Conservation (phyloP, 1,284 basidiomycete species). For the Testicularia cyperi region DNA sequence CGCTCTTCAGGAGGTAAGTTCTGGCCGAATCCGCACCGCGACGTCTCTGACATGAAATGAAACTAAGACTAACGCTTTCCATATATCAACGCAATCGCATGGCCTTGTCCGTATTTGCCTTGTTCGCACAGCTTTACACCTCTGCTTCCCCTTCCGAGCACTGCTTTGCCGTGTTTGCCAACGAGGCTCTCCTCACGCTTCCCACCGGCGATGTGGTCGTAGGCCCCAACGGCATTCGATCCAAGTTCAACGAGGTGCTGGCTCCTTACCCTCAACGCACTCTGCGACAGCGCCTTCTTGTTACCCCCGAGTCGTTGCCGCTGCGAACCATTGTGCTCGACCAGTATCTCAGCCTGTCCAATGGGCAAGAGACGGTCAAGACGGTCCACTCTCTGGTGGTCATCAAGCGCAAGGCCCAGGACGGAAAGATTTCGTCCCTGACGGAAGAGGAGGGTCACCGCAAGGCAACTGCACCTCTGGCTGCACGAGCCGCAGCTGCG, state of each 20-base stretch:
- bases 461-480: slow-evolving; percentile 53
- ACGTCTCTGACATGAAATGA: too few relatives aligned
- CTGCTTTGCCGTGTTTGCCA: slow-evolving; percentile 40
- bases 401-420: slow-evolving; percentile 48
- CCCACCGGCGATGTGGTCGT: slow-evolving; percentile 54
- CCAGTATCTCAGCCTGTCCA: slow-evolving; percentile 33
- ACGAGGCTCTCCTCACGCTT: slow-evolving; percentile 52
- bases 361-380: slow-evolving; percentile 15
- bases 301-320: slow-evolving; percentile 53
- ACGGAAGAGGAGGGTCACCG: slow-evolving; percentile 57
- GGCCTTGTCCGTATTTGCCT: neutral
- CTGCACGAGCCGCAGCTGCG: slow-evolving; percentile 50
- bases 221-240: slow-evolving; percentile 31
- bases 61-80: slow-evolving; percentile 4
- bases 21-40: too few relatives aligned
- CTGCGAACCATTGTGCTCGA: slow-evolving; percentile 53
- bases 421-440: slow-evolving; percentile 50
- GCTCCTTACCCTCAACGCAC: slow-evolving; percentile 17
- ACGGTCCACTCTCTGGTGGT: slow-evolving; percentile 51
- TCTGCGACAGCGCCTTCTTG: slow-evolving; percentile 48
- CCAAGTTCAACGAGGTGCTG: slow-evolving; percentile 33
- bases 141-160: slow-evolving; percentile 15
- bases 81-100: too few relatives aligned
- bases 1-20: slow-evolving; percentile 39
- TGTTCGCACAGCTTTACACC: slow-evolving; percentile 38